Base-by-base conservation (phyloP, 352 stramenopile genomes). In the Porosira glacialis region DNA sequence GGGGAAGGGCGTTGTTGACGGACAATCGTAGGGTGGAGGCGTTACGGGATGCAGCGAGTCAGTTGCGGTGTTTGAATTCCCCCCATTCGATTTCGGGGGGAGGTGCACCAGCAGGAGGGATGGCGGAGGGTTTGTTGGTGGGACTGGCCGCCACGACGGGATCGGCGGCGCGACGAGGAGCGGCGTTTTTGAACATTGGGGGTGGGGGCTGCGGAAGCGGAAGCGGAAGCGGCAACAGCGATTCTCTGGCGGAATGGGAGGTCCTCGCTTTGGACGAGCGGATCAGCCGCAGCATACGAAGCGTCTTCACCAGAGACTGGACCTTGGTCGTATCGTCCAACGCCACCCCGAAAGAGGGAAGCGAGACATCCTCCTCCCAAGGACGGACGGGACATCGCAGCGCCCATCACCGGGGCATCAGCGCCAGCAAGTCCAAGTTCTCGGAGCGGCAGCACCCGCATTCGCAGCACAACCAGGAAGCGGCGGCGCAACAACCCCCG, bases 221-320 rank as follows among this genome's bases (percentile, higher is more conserved):
- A 38, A 62, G 26, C 21, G 66, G 30, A 7, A 59, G 27, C n/a
- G 49, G 41, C 43, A 27, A 31, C 24, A 56, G 39, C 27, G 73
- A 80, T 19, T 26, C 63, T 1, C 45, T 90, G 26, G 74, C 80
- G 4, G 81, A 90, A 51, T 89, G 84, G 84, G 84, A 90, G 58
- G 64, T 87, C 1, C 61, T 87, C 17, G 77, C 77, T 3, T 58
- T 90, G 4, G 84, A 89, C 56, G 61, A 57, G 39, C 45, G 83
- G 45, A 87, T 89, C 38, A 39, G 76, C 17, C 51, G 83, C 27
- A 86, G 78, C 21, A 86, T 90, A 47, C 62, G 65, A n/a, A 78
- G 84, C 51, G 60, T 89, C 17, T 76, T 89, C 39, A 78, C 70
- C 5, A 79, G 55, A 28, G 81, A 88, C 63, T 90, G 68, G 68